Percentiles rank a stretch among this genome's conserved stretches.
These are phyloP conservation scores for Astrephomene gubernaculifera DNA, from an alignment of 139 green algal genomes.

Conservation along the genomic window DNA sequence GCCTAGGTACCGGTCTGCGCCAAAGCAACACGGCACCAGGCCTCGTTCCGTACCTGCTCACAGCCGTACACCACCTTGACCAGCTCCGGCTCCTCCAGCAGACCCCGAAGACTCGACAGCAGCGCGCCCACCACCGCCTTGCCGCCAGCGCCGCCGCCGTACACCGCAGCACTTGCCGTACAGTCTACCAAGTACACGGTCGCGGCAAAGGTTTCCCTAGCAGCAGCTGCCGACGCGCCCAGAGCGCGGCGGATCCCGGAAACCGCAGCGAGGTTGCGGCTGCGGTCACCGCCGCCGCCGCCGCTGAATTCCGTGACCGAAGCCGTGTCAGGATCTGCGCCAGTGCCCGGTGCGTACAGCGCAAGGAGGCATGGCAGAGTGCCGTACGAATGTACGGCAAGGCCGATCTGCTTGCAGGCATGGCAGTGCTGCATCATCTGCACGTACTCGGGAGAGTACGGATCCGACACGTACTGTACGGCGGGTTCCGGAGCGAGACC, in stretches of 20 bases:
- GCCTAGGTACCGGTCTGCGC: too few species aligned
- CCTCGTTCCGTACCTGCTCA: not conserved
- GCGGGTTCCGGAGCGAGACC: not conserved
- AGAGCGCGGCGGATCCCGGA: too few species aligned
- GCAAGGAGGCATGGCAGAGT: not conserved
- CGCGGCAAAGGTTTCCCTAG: not conserved
- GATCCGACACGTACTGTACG: not conserved
- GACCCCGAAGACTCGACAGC: not conserved
- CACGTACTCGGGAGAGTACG: not conserved
- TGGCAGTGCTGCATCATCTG: conserved; percentile 1
- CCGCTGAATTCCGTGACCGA: not conserved
- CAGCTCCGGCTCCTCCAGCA: not conserved
- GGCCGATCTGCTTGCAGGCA: not conserved
- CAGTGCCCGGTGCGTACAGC: not conserved
- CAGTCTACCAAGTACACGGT: not conserved
- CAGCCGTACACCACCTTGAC: conserved; percentile 5
- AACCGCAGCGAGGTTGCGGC: too few species aligned
- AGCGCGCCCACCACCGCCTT: not conserved
- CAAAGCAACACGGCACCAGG: too few species aligned
- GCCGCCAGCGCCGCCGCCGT: not conserved
- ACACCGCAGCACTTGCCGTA: not conserved
- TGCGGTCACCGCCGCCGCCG: not conserved
- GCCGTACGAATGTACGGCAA: not conserved
- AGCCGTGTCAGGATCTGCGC: too few species aligned
- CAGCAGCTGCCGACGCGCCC: not conserved